Conservation (phyloP, 495 filamentous ascomycete species). For the Podospora fimiseda region DNA sequence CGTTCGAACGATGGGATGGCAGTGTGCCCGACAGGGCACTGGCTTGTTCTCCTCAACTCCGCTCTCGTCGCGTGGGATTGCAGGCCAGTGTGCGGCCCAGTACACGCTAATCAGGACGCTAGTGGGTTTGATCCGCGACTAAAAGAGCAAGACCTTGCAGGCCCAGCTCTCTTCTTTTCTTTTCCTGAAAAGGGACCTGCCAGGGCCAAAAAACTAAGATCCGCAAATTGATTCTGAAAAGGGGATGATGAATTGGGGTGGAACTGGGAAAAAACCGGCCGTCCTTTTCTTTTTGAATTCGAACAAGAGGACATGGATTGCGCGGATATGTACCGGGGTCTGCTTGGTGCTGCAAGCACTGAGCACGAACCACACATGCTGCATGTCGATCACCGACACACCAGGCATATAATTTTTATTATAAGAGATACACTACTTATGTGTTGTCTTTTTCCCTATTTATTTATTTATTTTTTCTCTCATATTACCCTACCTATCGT, state of each 20-base stretch:
- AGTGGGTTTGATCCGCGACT: conserved; percentile 16
- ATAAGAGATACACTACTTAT: neutral
- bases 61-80: conserved; percentile 12
- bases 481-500: too few relatives aligned
- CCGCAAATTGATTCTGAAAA: neutral
- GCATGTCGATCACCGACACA: conserved; percentile 13
- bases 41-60: neutral
- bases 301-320: neutral
- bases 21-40: too few relatives aligned
- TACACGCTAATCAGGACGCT: conserved; percentile 2
- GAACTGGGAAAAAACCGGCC: too few relatives aligned
- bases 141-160: neutral
- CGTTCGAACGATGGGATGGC: neutral
- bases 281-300: neutral
- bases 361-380: neutral
- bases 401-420: neutral
- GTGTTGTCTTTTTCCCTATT: neutral
- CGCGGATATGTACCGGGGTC: neutral
- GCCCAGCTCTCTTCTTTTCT: conserved; percentile 1
- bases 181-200: neutral
- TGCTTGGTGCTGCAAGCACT: neutral
- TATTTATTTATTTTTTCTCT: too few relatives aligned
- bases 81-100: conserved; percentile 6
- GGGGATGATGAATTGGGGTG: too few relatives aligned
- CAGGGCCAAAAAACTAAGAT: neutral